Conservation (phyloP, 352 stramenopile species). For the Globisporangium carolinianum region DNA sequence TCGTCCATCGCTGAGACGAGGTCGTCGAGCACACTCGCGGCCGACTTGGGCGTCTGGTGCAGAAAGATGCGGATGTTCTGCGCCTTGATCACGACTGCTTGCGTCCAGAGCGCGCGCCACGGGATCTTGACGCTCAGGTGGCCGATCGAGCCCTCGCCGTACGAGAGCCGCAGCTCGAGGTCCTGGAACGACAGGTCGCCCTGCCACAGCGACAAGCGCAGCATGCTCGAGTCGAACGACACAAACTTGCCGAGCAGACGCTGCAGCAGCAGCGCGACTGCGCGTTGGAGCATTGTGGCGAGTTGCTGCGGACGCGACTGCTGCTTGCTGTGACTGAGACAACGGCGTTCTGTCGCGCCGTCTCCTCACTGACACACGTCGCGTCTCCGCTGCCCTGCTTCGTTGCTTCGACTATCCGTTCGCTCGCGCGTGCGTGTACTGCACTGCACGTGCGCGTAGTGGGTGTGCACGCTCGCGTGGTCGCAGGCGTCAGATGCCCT, state of each 20-base stretch:
- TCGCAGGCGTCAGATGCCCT: too few relatives aligned
- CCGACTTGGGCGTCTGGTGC: conserved; percentile 40
- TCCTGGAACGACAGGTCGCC: conserved; percentile 81
- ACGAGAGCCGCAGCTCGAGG: conserved; percentile 69
- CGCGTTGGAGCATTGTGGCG: conserved; percentile 69
- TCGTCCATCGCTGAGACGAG: conserved; percentile 19
- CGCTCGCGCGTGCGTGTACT: too few relatives aligned
- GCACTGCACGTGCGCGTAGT: too few relatives aligned
- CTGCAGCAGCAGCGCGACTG: conserved; percentile 79
- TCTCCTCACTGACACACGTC: too few relatives aligned
- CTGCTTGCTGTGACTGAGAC: too few relatives aligned
- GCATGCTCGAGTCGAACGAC: conserved; percentile 81
- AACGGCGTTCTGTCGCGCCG: too few relatives aligned
- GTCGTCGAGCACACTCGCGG: conserved; percentile 6
- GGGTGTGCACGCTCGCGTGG: too few relatives aligned
- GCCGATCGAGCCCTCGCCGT: conserved; percentile 71
- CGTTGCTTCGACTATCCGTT: too few relatives aligned
- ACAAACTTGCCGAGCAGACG: conserved; percentile 85
- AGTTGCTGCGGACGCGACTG: background rate
- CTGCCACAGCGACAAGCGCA: conserved; percentile 80
- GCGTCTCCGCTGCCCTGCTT: too few relatives aligned
- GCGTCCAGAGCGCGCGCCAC: conserved; percentile 79
- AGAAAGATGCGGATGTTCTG: conserved; percentile 62
- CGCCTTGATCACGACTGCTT: conserved; percentile 73
- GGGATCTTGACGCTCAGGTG: conserved; percentile 80